Base-by-base conservation (phyloP, 441 rosid species). In the Jatropha podagrica region DNA sequence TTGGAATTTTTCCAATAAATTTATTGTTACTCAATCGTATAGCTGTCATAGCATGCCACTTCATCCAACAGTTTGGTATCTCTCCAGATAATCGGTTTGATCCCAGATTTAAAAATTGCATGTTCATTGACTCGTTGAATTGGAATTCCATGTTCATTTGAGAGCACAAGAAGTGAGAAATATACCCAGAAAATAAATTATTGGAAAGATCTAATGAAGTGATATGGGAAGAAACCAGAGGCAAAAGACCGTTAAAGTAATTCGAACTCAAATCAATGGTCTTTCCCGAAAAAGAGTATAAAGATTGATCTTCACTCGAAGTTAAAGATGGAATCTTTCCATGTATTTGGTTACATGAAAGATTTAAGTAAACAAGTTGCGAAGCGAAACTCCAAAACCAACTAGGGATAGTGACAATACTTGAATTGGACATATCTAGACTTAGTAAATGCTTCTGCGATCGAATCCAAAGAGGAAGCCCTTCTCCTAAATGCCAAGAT, bases 11-110 rank as follows among this genome's bases (percentile, higher is more conserved):
- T 18, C 74, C 76, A 49, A 2, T 27, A 26, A 73, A 32, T 46
- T 1, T 15, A 17, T 52, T 73, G 32, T 65, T 74, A 18, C 77
- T 67, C 52, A 74, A 66, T 7, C 52, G 66, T 23, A 74, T 20
- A 1, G 13, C 54, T 32, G 0, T 3, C 65, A 65, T 42, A 40
- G 5, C 4, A 14, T 23, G 55, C 72, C 72, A 74, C 7, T 37
- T 54, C 18, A 40, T 55, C 72, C 71, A 66, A 74, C 77, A 74
- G 41, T 74, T 38, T 6, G 55, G 56, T 52, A 52, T 49, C 42
- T 41, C 65, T n/a, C 77, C 72, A 12, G 56, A 66, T 11, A 74
- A 55, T 65, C 10, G 26, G 40, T 74, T 52, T 2, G 15, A 3
- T 52, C 2, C 20, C 15, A 52, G n/a, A 6, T 52, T 52, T 3